Base-by-base conservation (phyloP, 2,329 filamentous ascomycete species). In the Fusarium sambucinum region DNA sequence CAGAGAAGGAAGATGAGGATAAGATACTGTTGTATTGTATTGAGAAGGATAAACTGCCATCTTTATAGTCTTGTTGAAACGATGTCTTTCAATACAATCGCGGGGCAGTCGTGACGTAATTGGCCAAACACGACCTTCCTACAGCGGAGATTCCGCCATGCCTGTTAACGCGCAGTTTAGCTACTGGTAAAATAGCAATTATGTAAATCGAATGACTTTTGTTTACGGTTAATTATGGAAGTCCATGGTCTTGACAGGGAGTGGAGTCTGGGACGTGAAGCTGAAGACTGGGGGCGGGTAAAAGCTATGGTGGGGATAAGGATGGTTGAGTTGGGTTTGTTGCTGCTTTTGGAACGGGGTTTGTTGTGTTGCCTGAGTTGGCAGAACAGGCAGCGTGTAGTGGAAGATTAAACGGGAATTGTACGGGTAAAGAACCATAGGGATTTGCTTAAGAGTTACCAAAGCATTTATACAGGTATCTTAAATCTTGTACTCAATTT, bases 101-200 rank as follows among this genome's bases (percentile, higher is more conserved):
- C 66, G 66, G 66, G 66, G 66, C 51, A 63, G 21, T 25, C 41
- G 58, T 70, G 67, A 70, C 67, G 67, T 70, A 69, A 70, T 70
- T 62, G 40, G 40, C 12, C 21, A 9, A 51, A 46, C 32, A 11
- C 2, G 17, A 42, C 13, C 40, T 25, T 16, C 21, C 14, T 16
- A 23, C 42, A 41, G 47, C 44, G 41, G 55, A 38, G 44, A 35
- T 65, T 68, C 65, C 65, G 59, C 64, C 30, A 25, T 32, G 10
- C 19, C 13, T 19, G 46, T 45, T n/a, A 37, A 48, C 19, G 16
- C 4, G 13, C 21, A 29, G 30, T 14, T 33, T 16, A 14, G 9
- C 17, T 17, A 27, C 13, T 40, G 13, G 23, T 53, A 48, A 58
- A 30, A 38, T 33, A 17, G 5, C 4, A 16, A 12, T 55, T 50